Percentiles rank a stretch among this genome's conserved stretches.
Evolutionary conservation across 73 alveolate species (phyloP).

Genomic region (Effrenium voratum): DNA sequence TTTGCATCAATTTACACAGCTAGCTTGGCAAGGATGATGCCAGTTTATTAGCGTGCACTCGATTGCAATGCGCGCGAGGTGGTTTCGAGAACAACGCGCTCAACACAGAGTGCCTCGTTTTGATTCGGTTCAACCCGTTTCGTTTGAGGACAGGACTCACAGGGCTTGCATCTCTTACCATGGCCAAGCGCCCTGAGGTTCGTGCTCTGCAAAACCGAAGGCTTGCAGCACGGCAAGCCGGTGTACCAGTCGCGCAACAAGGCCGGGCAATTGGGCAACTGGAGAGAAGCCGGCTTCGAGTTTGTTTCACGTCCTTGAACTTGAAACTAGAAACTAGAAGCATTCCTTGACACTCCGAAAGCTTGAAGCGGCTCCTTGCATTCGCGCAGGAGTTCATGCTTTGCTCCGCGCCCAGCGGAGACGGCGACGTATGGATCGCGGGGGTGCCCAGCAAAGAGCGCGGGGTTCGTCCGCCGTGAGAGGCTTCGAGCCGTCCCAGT

Average conservation of each 20-base stretch:
- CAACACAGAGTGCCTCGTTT: slow-evolving; percentile 41
- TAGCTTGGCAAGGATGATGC: too few relatives aligned
- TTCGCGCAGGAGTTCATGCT: slow-evolving; percentile 38
- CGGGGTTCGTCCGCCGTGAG: too few relatives aligned
- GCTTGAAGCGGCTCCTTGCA: neutral
- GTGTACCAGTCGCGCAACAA: slow-evolving; percentile 61
- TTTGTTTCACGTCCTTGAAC: neutral
- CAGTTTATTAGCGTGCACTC: too few relatives aligned
- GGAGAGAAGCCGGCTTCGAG: neutral
- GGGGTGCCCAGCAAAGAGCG: too few relatives aligned
- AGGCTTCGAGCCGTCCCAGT: too few relatives aligned
- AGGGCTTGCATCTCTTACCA: too few relatives aligned
- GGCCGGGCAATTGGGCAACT: neutral
- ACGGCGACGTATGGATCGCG: slow-evolving; percentile 25
- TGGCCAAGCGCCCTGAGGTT: too few relatives aligned
- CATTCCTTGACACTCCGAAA: too few relatives aligned
- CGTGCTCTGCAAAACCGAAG: slow-evolving; percentile 47
- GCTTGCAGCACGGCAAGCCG: slow-evolving; percentile 43
- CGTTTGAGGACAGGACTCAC: too few relatives aligned
- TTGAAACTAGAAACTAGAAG: neutral
- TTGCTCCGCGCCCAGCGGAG: slow-evolving; percentile 13
- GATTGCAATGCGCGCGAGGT: neutral
- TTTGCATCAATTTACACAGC: too few relatives aligned
- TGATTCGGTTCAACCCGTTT: too few relatives aligned
- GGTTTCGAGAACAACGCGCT: slow-evolving; percentile 45